Conservation (phyloP, 2,329 filamentous ascomycete species). For the Ustulina deusta region DNA sequence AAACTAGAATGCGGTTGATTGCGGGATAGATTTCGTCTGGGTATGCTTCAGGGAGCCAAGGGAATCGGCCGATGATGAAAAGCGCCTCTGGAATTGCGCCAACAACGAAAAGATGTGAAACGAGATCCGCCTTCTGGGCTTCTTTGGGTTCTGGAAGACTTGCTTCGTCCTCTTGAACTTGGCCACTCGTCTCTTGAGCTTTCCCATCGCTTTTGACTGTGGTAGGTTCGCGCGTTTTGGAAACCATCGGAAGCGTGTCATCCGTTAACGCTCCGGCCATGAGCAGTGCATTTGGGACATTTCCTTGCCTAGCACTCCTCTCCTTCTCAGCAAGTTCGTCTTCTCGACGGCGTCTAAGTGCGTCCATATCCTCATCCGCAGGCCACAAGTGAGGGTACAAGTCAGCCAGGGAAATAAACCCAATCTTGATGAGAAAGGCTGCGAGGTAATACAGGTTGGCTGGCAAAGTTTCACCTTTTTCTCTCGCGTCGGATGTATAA, state of each 20-base stretch:
- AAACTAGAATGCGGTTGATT: constrained; percentile 85
- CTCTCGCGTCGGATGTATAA: constrained; percentile 84
- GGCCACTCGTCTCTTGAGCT: constrained; percentile 58
- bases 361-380: constrained; percentile 83
- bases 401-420: constrained; percentile 92
- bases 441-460: constrained; percentile 94
- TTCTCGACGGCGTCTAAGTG: constrained; percentile 74
- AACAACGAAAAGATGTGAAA: constrained; percentile 88
- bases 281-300: constrained; percentile 83
- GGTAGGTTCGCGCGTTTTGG: constrained; percentile 63
- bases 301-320: constrained; percentile 75
- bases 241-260: constrained; percentile 72
- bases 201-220: constrained; percentile 66
- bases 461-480: constrained; percentile 81
- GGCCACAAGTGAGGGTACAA: constrained; percentile 94
- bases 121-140: constrained; percentile 82
- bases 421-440: constrained; percentile 93
- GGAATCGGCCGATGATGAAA: constrained; percentile 90
- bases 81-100: constrained; percentile 93
- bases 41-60: constrained; percentile 89
- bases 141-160: constrained; percentile 79
- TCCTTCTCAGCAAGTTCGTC: constrained; percentile 85
- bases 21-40: constrained; percentile 80
- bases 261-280: constrained; percentile 89
- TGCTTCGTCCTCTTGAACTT: constrained; percentile 60